Evolutionary conservation across 2,329 filamentous ascomycete species (phyloP).

Genomic region (Paracoccidioides lutzii): DNA sequence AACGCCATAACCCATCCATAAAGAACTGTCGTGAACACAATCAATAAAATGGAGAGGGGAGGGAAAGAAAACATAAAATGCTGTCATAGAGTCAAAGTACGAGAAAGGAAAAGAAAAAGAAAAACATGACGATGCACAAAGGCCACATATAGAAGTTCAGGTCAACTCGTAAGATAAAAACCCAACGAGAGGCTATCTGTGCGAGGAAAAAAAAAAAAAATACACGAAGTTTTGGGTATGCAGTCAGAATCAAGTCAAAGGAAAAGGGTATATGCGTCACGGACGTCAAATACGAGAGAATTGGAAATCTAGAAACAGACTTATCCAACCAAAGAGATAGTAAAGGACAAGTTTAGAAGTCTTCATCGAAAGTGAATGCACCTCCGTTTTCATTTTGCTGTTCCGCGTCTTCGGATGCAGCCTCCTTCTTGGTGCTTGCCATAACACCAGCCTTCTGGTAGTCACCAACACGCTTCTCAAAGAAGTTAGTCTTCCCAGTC

Average conservation of each 20-base stretch:
- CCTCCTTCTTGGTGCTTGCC: slow-evolving; percentile 73
- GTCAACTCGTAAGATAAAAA: background rate
- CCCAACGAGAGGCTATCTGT: background rate
- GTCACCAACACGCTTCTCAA: slow-evolving; percentile 98
- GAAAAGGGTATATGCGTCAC: slow-evolving; percentile 1
- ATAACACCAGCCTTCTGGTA: slow-evolving; percentile 99
- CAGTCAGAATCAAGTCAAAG: background rate
- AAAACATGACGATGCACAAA: background rate
- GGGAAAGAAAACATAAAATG: background rate
- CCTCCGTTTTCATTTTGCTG: slow-evolving; percentile 36
- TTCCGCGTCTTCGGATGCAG: slow-evolving; percentile 38
- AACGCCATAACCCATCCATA: slow-evolving; percentile 2
- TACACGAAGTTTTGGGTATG: background rate
- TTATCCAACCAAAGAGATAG: background rate
- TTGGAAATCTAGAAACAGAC: background rate
- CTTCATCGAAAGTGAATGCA: slow-evolving; percentile 88
- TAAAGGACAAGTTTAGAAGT: slow-evolving; percentile 56
- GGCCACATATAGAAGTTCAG: background rate
- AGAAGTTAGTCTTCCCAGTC: slow-evolving; percentile 99
- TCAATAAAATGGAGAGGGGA: background rate
- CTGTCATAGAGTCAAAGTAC: background rate
- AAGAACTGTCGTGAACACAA: slow-evolving; percentile 1
- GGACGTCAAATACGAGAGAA: slow-evolving; percentile 2
- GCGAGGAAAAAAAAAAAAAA: background rate
- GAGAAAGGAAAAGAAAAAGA: background rate